Evolutionary conservation across 179 eudicot species (phyloP).

Genomic region (Gypsophila paniculata): DNA sequence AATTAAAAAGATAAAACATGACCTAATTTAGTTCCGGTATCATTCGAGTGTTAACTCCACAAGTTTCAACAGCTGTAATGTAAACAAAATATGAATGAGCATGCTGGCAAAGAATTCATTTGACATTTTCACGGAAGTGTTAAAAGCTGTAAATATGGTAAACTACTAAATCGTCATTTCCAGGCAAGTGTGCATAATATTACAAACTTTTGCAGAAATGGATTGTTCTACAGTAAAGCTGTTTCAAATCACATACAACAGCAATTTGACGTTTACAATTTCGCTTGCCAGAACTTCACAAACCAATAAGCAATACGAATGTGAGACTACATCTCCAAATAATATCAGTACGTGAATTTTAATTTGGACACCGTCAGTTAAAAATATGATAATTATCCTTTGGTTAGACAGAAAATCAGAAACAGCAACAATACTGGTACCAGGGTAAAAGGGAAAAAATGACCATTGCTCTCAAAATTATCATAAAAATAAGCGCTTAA

Average conservation of each 20-base stretch:
- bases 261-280: background rate
- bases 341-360: background rate
- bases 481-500: constrained; percentile 1
- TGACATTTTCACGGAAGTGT: background rate
- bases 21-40: background rate
- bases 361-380: background rate
- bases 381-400: background rate
- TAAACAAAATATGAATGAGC: background rate
- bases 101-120: background rate
- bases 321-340: constrained; percentile 1
- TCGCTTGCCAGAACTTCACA: background rate
- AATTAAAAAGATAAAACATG: background rate
- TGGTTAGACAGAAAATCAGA: background rate
- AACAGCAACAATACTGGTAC: background rate
- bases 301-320: background rate
- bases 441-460: background rate
- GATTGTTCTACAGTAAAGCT: background rate
- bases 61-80: background rate
- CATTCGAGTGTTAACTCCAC: background rate
- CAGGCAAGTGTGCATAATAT: background rate
- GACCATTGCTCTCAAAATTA: background rate
- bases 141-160: too few relatives aligned
- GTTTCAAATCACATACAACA: constrained; percentile 1
- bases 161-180: background rate
- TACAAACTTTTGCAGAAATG: constrained; percentile 5